These are phyloP conservation scores for Ceratocystiopsis sp. DNA, from an alignment of 2,329 filamentous ascomycete species.

Conservation along the genomic window DNA sequence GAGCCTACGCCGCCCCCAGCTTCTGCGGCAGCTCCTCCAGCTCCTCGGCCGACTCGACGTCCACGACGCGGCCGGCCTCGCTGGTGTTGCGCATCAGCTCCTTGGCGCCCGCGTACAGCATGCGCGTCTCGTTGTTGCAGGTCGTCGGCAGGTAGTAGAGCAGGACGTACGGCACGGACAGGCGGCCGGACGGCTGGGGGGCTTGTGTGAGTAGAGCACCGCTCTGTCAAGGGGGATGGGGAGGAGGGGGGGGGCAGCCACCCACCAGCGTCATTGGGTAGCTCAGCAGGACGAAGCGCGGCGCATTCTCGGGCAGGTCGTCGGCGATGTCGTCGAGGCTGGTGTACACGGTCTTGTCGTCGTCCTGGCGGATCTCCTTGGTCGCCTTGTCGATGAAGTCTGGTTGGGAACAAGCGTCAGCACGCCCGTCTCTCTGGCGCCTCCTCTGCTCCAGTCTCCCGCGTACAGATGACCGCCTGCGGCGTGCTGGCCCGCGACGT, in stretches of 20 bases:
- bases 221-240: not conserved
- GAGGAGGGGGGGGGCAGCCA: not conserved
- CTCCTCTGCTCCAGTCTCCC: no score
- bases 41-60: slow-evolving; percentile 67
- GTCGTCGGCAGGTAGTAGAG: slow-evolving; percentile 89
- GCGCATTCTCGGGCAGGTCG: slow-evolving; percentile 81
- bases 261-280: slow-evolving; percentile 73
- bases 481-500: slow-evolving; percentile 76
- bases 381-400: slow-evolving; percentile 77
- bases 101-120: slow-evolving; percentile 92
- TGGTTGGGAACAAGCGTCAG: not conserved
- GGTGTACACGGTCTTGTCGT: slow-evolving; percentile 61
- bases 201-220: no score
- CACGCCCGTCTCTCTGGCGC: no score
- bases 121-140: slow-evolving; percentile 70
- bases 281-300: slow-evolving; percentile 76
- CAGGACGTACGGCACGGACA: slow-evolving; percentile 84
- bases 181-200: slow-evolving; percentile 58
- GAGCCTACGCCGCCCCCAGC: slow-evolving; percentile 22
- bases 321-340: slow-evolving; percentile 68
- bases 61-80: slow-evolving; percentile 75
- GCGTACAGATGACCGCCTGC: slow-evolving; percentile 86
- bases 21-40: slow-evolving; percentile 63
- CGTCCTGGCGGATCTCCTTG: slow-evolving; percentile 74
- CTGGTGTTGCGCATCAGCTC: slow-evolving; percentile 88